phyloP scores from a whole-genome alignment of 495 filamentous ascomycete genomes.

The Neurospora intermedia region DNA sequence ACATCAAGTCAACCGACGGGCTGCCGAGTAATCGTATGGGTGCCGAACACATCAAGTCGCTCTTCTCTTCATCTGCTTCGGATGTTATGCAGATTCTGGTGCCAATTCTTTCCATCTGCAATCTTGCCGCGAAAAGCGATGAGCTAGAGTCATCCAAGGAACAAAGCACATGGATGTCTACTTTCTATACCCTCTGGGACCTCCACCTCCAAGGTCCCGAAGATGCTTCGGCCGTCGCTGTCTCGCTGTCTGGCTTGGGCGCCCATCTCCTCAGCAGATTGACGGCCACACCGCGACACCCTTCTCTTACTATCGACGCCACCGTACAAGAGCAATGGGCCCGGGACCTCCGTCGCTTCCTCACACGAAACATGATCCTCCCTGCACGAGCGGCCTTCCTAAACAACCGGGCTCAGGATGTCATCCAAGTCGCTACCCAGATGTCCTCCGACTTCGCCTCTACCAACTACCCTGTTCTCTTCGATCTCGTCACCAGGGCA shows the following conservation, averaged over 20 bases:
- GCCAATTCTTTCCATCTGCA: conserved; percentile 28
- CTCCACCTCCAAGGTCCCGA: conserved; percentile 29
- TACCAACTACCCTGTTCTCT: conserved; percentile 38
- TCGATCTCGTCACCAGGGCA: conserved; percentile 46
- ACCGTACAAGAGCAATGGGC: conserved; percentile 21
- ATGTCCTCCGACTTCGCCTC: conserved; percentile 19
- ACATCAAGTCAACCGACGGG: conserved; percentile 6
- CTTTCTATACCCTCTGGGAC: conserved; percentile 29
- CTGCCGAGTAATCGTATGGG: conserved; percentile 26
- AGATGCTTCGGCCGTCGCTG: conserved; percentile 31
- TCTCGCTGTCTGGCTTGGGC: conserved; percentile 22
- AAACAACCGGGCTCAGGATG: conserved; percentile 26
- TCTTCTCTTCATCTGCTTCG: conserved; percentile 31
- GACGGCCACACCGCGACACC: conserved; percentile 13
- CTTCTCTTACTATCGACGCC: conserved; percentile 2
- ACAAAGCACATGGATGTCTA: conserved; percentile 30
- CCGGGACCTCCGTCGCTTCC: conserved; percentile 45
- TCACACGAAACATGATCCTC: conserved; percentile 60
- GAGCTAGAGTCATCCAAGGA: conserved; percentile 9
- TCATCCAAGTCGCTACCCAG: conserved; percentile 23
- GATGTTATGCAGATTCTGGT: conserved; percentile 29
- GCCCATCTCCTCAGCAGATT: conserved; percentile 25
- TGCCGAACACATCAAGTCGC: conserved; percentile 36
- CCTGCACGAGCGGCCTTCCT: conserved; percentile 51
- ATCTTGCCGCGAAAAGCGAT: conserved; percentile 16